Evolutionary conservation across 75 land plant genomes (phyloP).

Genomic region (Larix kaempferi): DNA sequence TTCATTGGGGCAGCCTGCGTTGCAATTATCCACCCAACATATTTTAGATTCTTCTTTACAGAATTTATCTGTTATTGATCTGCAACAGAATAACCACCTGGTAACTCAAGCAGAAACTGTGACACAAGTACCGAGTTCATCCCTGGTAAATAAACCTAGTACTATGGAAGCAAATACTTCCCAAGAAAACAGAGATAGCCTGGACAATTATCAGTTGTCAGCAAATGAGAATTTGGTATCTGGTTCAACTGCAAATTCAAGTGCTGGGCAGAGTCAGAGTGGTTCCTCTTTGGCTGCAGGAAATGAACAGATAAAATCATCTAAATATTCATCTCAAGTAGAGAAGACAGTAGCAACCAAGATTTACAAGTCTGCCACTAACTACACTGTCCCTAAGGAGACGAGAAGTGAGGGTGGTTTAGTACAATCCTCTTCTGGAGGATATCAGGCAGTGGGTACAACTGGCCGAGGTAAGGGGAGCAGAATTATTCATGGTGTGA

Average conservation of each 20-base stretch:
- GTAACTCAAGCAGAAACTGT: background rate
- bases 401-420: slow-evolving; percentile 5
- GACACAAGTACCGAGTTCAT: background rate
- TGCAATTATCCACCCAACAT: background rate
- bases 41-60: slow-evolving; percentile 7
- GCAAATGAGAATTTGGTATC: background rate
- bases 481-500: slow-evolving; percentile 26
- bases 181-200: background rate
- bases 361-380: slow-evolving; percentile 13
- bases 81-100: background rate
- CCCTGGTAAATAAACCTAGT: background rate
- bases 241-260: background rate
- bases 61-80: background rate
- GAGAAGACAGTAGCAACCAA: slow-evolving; percentile 2
- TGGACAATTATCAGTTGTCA: background rate
- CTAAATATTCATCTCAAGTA: background rate
- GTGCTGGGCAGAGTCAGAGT: background rate
- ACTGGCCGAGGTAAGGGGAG: slow-evolving; percentile 27
- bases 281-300: background rate
- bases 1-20: slow-evolving; percentile 19
- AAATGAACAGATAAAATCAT: slow-evolving; percentile 4
- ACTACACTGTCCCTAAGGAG: slow-evolving; percentile 7
- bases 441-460: slow-evolving; percentile 24
- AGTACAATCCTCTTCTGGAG: slow-evolving; percentile 10
- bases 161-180: background rate